Conservation (phyloP, 2,329 filamentous ascomycete genomes). For the Chaetomium sp. region DNA sequence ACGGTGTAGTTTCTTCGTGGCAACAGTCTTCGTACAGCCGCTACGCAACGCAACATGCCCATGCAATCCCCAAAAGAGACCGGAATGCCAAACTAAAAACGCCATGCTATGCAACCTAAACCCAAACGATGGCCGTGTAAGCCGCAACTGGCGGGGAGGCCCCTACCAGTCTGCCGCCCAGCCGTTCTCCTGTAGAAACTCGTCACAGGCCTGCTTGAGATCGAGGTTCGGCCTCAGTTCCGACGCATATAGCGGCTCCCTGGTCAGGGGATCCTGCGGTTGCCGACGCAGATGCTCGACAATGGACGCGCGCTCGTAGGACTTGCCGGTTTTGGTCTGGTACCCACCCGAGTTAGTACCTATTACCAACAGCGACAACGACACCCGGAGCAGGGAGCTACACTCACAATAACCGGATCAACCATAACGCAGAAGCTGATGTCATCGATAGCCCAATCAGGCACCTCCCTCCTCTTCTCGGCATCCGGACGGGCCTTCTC, state of each 20-base stretch:
- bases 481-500: slow-evolving; percentile 51
- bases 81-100: background rate
- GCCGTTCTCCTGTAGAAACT: slow-evolving; percentile 83
- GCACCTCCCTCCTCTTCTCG: slow-evolving; percentile 61
- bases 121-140: background rate
- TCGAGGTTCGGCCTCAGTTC: slow-evolving; percentile 82
- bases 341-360: background rate
- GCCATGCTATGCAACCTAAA: slow-evolving; percentile 8
- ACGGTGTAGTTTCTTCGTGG: background rate
- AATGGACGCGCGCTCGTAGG: slow-evolving; percentile 84
- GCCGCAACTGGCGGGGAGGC: too few species aligned
- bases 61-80: background rate
- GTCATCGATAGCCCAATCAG: slow-evolving; percentile 76
- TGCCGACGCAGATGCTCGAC: slow-evolving; percentile 80
- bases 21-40: background rate
- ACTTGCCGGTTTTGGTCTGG: slow-evolving; percentile 81
- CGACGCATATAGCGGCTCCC: slow-evolving; percentile 66
- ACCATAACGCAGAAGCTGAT: slow-evolving; percentile 75
- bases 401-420: slow-evolving; percentile 64
- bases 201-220: slow-evolving; percentile 78
- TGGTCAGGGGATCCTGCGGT: slow-evolving; percentile 78
- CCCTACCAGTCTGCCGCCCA: slow-evolving; percentile 87
- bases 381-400: background rate
- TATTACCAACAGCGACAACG: background rate
- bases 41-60: background rate